Evolutionary conservation across 805 yeast species (phyloP), one percentile per base, ranked within the genome.

Genomic region (Starmerella khaoyaiensis): DNA sequence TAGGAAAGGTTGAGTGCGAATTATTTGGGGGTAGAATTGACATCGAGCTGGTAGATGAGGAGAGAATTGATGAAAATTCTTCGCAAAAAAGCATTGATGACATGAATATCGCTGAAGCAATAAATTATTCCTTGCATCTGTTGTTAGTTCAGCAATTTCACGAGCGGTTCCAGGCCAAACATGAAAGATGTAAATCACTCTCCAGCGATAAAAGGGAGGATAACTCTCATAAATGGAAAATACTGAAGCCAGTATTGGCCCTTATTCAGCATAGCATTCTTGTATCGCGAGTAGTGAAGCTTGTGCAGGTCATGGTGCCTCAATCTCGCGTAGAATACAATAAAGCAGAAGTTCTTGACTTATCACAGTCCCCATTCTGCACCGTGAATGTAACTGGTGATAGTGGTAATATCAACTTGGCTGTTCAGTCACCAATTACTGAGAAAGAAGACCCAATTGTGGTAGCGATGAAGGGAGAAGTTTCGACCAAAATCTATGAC

Each of bases 21-120:
- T 57, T 79, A 15, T 68, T 71, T 28, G 74, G 76, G 44, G 79
- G 76, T 43, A 61, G 71, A 25, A 61, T 86, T 25, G 93, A 80
- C 53, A 67, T 86, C 34, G 90, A 77, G 44, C 62, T 72, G n/a
- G 65, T 73, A 12, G 61, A 68, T 4, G 63, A 58, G 15, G 11
- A 9, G 25, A n/a, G 12, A 20, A 14, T 14, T 11, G 33, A 17
- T 5, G 26, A 21, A 7, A 45, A 50, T 30, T 58, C 60, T 33
- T 59, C 58, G 33, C 56, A 57, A 37, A 54, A 56, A 36, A 53
- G 54, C 31, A 46, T 49, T 2, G 55, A 57, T 19, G 35, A 26
- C 4, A 16, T 31, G 28, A 55, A 64, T 19, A 58, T 63, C 37
- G 82, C 86, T 4, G 72, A 73, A 37, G 60, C 69, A 21, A 64